Evolutionary conservation across 768 basidiomycete species (phyloP).

Genomic region (Paxillus involutus): DNA sequence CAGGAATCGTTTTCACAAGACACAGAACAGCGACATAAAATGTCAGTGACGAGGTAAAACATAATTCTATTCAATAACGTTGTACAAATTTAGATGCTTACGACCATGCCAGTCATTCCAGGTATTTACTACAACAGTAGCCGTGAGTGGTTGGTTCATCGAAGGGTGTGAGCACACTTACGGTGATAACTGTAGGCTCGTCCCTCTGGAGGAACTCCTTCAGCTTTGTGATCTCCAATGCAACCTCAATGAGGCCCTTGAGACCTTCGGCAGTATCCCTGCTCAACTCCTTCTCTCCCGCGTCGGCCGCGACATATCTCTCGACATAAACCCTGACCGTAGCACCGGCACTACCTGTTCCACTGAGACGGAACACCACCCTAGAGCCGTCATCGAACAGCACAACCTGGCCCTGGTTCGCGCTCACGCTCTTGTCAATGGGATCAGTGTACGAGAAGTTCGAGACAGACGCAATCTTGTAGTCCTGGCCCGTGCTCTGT

Average conservation of each 20-base stretch:
- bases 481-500: conserved; percentile 62
- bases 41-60: neutral
- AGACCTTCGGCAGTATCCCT: conserved; percentile 86
- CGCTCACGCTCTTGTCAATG: conserved; percentile 91
- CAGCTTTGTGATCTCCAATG: conserved; percentile 80
- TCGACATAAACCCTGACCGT: conserved; percentile 97
- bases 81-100: conserved; percentile 16
- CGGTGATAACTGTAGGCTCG: conserved; percentile 96
- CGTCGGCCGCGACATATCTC: conserved; percentile 75
- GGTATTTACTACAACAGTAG: conserved; percentile 10
- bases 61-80: conserved; percentile 13
- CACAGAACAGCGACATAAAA: too few species aligned
- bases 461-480: conserved; percentile 74
- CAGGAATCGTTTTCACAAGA: too few species aligned
- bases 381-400: conserved; percentile 89
- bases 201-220: conserved; percentile 84
- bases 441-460: conserved; percentile 98
- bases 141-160: neutral
- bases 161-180: conserved; percentile 35
- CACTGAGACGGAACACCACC: conserved; percentile 93
- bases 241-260: conserved; percentile 95
- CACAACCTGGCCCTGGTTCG: conserved; percentile 95
- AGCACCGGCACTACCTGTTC: conserved; percentile 94
- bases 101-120: neutral
- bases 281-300: conserved; percentile 66